Conservation (phyloP, 768 basidiomycete species). For the Trichaptum fuscoviolaceum region DNA sequence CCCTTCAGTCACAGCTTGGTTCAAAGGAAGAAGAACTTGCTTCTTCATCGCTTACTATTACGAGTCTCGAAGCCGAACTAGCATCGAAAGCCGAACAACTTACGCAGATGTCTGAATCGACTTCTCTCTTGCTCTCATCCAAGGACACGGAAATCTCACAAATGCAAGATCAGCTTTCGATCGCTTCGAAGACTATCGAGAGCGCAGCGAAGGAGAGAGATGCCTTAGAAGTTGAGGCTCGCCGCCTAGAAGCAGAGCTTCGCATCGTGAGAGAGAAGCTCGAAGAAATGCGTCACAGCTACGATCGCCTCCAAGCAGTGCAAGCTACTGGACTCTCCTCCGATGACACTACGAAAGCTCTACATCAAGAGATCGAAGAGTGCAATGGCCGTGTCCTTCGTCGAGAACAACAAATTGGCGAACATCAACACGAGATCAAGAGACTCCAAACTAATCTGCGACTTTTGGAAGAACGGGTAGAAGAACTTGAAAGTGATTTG, state of each 20-base stretch:
- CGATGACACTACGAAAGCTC: constrained; percentile 34
- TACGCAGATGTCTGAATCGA: not conserved
- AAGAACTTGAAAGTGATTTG: constrained; percentile 65
- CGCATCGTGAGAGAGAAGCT: constrained; percentile 47
- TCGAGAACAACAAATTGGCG: constrained; percentile 68
- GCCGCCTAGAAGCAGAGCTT: constrained; percentile 60
- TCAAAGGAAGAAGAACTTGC: not conserved
- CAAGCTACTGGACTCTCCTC: constrained; percentile 62
- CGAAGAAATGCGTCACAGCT: constrained; percentile 51
- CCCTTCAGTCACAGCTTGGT: not conserved
- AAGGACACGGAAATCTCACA: constrained; percentile 8
- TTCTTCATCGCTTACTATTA: not conserved
- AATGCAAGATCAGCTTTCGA: constrained; percentile 18
- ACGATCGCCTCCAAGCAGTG: constrained; percentile 56
- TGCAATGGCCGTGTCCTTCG: constrained; percentile 60
- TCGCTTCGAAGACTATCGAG: constrained; percentile 38
- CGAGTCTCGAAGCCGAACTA: not conserved
- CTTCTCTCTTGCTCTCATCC: not conserved
- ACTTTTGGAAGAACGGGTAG: constrained; percentile 68
- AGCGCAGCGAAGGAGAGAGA: constrained; percentile 61
- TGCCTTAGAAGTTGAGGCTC: constrained; percentile 57
- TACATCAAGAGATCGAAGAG: constrained; percentile 63
- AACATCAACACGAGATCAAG: constrained; percentile 75
- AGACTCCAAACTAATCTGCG: constrained; percentile 70
- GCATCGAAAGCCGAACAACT: not conserved